Evolutionary conservation across 148 eudicot genomes (phyloP).

Genomic region (Dianthus caryophyllus): DNA sequence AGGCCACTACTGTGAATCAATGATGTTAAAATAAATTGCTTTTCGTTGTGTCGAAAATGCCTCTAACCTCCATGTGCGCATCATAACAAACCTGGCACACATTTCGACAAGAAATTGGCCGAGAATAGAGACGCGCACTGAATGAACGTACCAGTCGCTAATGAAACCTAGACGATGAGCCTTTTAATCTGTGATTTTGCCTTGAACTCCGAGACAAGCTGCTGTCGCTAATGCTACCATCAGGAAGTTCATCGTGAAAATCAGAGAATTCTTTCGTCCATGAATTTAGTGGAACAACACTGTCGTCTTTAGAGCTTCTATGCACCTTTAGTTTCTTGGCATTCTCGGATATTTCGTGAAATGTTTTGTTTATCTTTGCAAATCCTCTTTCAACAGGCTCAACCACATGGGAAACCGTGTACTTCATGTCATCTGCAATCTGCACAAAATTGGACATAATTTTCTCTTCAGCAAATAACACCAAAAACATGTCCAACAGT

Average conservation of each 20-base stretch:
- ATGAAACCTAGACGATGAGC: conserved; percentile 40
- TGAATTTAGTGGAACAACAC: conserved; percentile 63
- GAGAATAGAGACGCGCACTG: background rate
- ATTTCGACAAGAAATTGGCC: background rate
- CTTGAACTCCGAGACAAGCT: conserved; percentile 53
- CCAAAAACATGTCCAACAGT: too few species aligned
- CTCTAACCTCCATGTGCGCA: conserved; percentile 9
- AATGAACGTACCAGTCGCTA: conserved; percentile 7
- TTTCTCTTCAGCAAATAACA: background rate
- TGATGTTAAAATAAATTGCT: conserved; percentile 16
- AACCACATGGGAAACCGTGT: conserved; percentile 87
- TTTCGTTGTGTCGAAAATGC: conserved; percentile 11
- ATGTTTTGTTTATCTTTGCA: conserved; percentile 72
- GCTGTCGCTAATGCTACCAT: conserved; percentile 87
- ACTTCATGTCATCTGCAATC: conserved; percentile 97
- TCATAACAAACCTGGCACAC: background rate
- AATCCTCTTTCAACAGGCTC: conserved; percentile 98
- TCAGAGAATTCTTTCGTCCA: conserved; percentile 63
- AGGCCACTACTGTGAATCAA: conserved; percentile 4
- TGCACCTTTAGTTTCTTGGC: conserved; percentile 56
- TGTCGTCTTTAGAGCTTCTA: conserved; percentile 76
- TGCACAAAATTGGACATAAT: conserved; percentile 22
- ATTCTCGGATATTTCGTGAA: conserved; percentile 90
- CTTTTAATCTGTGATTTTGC: conserved; percentile 36
- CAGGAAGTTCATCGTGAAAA: conserved; percentile 40